Percentiles rank a stretch among this genome's conserved stretches.
Evolutionary conservation across 306 rosid species (phyloP).

Genomic region (Castanea mollissima): DNA sequence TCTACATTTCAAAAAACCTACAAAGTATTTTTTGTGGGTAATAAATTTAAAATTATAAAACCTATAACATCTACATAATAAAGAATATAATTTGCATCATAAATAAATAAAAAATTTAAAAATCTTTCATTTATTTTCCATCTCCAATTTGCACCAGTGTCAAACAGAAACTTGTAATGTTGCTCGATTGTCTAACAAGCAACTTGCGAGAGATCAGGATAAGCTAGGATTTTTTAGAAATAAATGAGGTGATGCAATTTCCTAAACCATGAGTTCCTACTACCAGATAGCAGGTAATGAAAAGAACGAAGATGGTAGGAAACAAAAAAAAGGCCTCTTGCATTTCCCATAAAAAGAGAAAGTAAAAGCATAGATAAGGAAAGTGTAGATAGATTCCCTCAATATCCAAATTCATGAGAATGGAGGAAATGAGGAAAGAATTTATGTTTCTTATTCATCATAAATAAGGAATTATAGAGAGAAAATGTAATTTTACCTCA

Average conservation of each 20-base stretch:
- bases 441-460: neutral
- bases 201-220: neutral
- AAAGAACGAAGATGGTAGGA: neutral
- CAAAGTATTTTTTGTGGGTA: neutral
- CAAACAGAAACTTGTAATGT: neutral
- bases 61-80: neutral
- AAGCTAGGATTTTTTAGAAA: neutral
- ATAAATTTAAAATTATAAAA: no score
- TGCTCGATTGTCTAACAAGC: neutral
- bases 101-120: neutral
- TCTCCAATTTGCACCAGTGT: neutral
- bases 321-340: neutral
- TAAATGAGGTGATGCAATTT: neutral
- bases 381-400: neutral
- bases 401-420: neutral
- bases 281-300: neutral
- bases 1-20: neutral
- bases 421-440: neutral
- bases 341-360: neutral
- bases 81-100: neutral
- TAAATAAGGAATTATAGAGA: neutral
- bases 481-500: slow-evolving; percentile 29
- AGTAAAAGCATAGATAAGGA: neutral
- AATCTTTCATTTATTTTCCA: neutral
- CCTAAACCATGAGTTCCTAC: neutral